Evolutionary conservation across 2,329 filamentous ascomycete species (phyloP), one percentile per base, ranked within the genome.

Genomic region (Colletotrichum zoysiae): DNA sequence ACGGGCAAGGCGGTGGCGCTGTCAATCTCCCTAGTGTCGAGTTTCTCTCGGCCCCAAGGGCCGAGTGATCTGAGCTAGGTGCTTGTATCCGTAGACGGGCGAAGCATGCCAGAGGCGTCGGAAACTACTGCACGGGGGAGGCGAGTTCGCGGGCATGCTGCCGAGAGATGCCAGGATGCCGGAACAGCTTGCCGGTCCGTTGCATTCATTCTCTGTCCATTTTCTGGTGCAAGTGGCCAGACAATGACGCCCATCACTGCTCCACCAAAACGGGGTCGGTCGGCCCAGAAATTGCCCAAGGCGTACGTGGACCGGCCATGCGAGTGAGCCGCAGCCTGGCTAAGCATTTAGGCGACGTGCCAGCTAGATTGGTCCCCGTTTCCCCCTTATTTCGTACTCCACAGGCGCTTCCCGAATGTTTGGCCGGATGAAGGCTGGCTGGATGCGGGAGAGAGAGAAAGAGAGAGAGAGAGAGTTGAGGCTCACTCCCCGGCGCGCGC

Each of bases 281-380:
- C 30, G 65, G 56, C 59, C 59, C 59, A 64, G 46, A 69, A 56
- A 8, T 35, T 35, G 35, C 35, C 35, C 1, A 4, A 35, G 9
- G 35, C 35, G 35, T 35, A 33, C 46, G 35, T 67, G 44, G 65
- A 20, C 30, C 26, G 30, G 3, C 30, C 30, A 30, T 4, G 30
- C 46, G 51, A 64, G 69, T 68, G 48, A 50, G 46, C 26, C 26
- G 26, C 53, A 38, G 53, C 53, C 23, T 64, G 59, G 69, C 69
- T 69, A 71, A 69, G 69, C 69, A 71, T 69, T 71, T 69, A 69
- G 69, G 40, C 69, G 65, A 71, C 16, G 69, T 71, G 58, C 46
- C 69, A 69, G n/a, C 30, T 60, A 56, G 20, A 69, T 42, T 9
- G 51, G 38, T 51, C 69, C 65, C 64, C 53, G 59, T 23, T 23